A percentile compares a stretch with the other conserved stretches of the same genome.
phyloP scores from a whole-genome alignment of 805 yeast genomes.

The Danielozyma ontarioensis region DNA sequence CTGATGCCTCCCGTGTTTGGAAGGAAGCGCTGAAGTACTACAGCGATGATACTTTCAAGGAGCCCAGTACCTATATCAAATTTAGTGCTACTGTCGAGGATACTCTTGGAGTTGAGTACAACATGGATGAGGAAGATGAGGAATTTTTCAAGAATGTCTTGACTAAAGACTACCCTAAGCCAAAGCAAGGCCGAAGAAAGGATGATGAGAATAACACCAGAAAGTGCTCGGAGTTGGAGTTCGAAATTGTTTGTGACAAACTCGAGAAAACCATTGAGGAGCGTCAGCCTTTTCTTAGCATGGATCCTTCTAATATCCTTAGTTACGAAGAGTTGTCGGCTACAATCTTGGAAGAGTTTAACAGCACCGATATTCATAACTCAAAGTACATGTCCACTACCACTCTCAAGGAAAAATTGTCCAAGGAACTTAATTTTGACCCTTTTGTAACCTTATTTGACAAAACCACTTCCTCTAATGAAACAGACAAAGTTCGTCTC shows the following conservation, averaged over 20 bases:
- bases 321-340: slow-evolving; percentile 63
- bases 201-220: slow-evolving; percentile 7
- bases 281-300: slow-evolving; percentile 80
- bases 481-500: slow-evolving; percentile 14
- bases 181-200: slow-evolving; percentile 9
- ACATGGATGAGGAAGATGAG: slow-evolving; percentile 87
- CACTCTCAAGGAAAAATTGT: slow-evolving; percentile 53
- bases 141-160: slow-evolving; percentile 46
- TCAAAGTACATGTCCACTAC: slow-evolving; percentile 43
- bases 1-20: slow-evolving; percentile 88
- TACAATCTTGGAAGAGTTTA: slow-evolving; percentile 34
- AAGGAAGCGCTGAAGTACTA: slow-evolving; percentile 70
- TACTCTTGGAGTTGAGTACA: slow-evolving; percentile 77
- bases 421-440: slow-evolving; percentile 49
- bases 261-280: slow-evolving; percentile 72
- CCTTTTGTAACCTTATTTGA: slow-evolving; percentile 60
- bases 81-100: slow-evolving; percentile 96
- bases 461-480: slow-evolving; percentile 26
- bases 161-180: slow-evolving; percentile 31
- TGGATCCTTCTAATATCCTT: slow-evolving; percentile 77
- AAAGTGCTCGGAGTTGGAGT: slow-evolving; percentile 72
- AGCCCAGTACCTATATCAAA: slow-evolving; percentile 78
- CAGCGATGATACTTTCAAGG: slow-evolving; percentile 50
- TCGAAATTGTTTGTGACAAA: slow-evolving; percentile 69
- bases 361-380: slow-evolving; percentile 17